Evolutionary conservation across 129 eudicot genomes (phyloP).

Genomic region (Chrysanthemum lavandulifolium): DNA sequence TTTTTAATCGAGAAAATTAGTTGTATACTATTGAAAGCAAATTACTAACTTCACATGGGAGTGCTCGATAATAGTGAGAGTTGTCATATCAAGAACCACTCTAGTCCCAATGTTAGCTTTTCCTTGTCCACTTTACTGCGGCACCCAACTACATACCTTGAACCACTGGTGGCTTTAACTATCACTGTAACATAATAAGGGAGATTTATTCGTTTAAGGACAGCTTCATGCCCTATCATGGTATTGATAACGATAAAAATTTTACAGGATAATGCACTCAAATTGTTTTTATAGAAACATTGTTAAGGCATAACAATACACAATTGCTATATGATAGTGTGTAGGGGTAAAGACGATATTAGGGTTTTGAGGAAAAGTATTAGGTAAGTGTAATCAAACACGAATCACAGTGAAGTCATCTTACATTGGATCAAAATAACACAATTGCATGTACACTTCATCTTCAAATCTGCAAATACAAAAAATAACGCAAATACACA

Average conservation of each 20-base stretch:
- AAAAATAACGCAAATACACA: too few species aligned
- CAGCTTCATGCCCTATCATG: not conserved
- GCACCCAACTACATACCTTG: constrained; percentile 97
- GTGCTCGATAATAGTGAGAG: constrained; percentile 80
- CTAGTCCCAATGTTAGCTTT: constrained; percentile 89
- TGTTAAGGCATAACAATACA: not conserved
- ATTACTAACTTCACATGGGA: constrained; percentile 12
- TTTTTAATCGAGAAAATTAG: not conserved
- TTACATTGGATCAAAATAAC: too few species aligned
- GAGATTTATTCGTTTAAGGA: not conserved
- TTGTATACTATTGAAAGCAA: not conserved
- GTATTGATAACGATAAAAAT: not conserved
- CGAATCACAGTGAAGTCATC: too few species aligned
- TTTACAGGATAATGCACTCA: not conserved
- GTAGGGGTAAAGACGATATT: too few species aligned
- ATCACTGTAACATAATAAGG: constrained; percentile 31
- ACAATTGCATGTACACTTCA: too few species aligned
- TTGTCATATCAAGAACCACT: constrained; percentile 98
- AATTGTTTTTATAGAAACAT: not conserved
- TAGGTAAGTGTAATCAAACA: too few species aligned
- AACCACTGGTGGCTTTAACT: constrained; percentile 98
- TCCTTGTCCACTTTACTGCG: constrained; percentile 98
- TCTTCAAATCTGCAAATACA: too few species aligned
- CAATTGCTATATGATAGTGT: not conserved
- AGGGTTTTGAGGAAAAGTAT: too few species aligned